phyloP scores from a whole-genome alignment of 805 yeast genomes.

The Metschnikowia lunata region DNA sequence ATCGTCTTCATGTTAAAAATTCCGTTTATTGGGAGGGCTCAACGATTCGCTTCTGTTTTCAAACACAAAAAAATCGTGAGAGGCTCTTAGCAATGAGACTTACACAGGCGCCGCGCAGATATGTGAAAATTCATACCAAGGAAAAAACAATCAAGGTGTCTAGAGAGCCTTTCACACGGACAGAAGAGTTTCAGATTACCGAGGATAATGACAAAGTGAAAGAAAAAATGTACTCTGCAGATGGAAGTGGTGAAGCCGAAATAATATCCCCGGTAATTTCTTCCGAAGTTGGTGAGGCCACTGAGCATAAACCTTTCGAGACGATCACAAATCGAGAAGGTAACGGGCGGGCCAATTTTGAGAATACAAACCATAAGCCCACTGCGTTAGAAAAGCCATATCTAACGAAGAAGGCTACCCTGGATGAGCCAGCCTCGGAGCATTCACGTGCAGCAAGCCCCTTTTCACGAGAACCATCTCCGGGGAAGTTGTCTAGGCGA shows the following conservation, averaged over 20 bases:
- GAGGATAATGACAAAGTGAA: not conserved
- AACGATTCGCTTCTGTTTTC: constrained; percentile 1
- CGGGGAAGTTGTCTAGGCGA: constrained; percentile 14
- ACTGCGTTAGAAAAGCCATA: not conserved
- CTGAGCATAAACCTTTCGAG: too few species aligned
- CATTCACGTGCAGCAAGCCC: constrained; percentile 14
- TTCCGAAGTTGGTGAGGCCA: too few species aligned
- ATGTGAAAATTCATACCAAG: constrained; percentile 3
- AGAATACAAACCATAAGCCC: too few species aligned
- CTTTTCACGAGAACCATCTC: constrained; percentile 11
- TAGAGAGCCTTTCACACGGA: constrained; percentile 1
- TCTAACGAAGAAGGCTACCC: not conserved
- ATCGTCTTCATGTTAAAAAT: not conserved
- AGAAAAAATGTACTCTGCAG: too few species aligned
- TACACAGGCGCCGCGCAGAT: not conserved
- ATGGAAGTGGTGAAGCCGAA: too few species aligned
- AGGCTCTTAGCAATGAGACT: not conserved
- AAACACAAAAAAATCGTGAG: not conserved
- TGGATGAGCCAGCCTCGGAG: constrained; percentile 4
- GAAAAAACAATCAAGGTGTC: constrained; percentile 3
- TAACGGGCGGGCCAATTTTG: too few species aligned
- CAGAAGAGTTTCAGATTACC: too few species aligned
- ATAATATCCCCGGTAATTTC: too few species aligned
- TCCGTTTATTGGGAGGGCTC: constrained; percentile 1
- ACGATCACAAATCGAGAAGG: too few species aligned